Evolutionary conservation across 2,329 filamentous ascomycete species (phyloP), one percentile per base, ranked within the genome.

Genomic region (Venturiaceae sp.): DNA sequence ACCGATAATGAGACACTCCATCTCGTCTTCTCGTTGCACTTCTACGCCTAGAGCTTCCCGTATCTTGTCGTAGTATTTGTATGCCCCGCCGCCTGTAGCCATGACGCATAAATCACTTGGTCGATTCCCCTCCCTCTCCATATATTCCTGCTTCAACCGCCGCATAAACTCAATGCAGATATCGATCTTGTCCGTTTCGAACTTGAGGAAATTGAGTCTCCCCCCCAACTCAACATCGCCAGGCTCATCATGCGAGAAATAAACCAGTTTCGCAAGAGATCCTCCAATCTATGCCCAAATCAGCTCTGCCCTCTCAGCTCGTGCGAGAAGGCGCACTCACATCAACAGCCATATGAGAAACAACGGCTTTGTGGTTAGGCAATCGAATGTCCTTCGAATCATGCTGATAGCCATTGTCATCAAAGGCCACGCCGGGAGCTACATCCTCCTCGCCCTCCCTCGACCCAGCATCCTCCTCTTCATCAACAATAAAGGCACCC

Each of bases 1-100:
- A 91, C 89, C 91, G 67, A 94, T 94, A 63, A 99, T 99, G 60
- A 99, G 76, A 69, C 94, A 99, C 72, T 96, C 91, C 94, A 99
- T 99, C 75, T 99, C 94, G 68, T 99, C 94, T 73, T 97, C 94
- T 46, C 91, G 81, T 66, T 92, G 78, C 21, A 99, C 91, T 68
- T 96, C 88, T 1, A 96, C 89, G 14, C 88, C 88, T 55, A 99
- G 76, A 4, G 86, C 84, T 62, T 92, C 83, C 68, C 85, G 86
- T 65, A 99, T 90, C 72, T 85, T 86, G 71, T 97, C 91, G 72
- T 97, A 96, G 75, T 89, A 99, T 72, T 97, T 96, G 79, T 89
- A 97, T 5, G 94, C 92, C 21, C 94, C 94, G 30, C 94, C 94
- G 5, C 94, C 94, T 0, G 94, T 99, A 2, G 94, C 94, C 84